These are phyloP conservation scores for Cyanodermella asteris DNA, from an alignment of 2,329 filamentous ascomycete genomes.

Conservation along the genomic window DNA sequence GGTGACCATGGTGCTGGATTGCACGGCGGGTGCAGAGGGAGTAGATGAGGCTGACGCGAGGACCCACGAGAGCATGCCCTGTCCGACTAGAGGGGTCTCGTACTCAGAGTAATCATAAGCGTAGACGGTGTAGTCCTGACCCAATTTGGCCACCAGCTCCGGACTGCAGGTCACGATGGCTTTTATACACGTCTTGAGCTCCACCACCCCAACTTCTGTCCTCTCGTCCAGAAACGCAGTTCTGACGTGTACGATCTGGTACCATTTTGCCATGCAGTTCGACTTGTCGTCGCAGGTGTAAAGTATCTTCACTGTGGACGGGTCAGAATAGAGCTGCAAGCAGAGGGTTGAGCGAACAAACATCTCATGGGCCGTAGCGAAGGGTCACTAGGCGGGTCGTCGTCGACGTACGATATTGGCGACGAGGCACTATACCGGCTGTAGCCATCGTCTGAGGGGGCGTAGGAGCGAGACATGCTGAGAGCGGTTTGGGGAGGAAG, in stretches of 20 bases:
- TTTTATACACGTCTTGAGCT: slow-evolving; percentile 68
- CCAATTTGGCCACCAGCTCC: slow-evolving; percentile 52
- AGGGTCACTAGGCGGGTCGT: slow-evolving; percentile 5
- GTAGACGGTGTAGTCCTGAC: slow-evolving; percentile 86
- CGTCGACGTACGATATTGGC: too few species aligned
- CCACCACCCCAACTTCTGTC: slow-evolving; percentile 65
- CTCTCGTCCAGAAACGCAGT: slow-evolving; percentile 61
- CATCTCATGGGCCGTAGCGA: slow-evolving; percentile 24
- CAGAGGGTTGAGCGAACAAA: slow-evolving; percentile 13
- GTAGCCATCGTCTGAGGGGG: too few species aligned
- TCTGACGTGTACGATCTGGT: slow-evolving; percentile 57
- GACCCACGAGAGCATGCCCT: slow-evolving; percentile 81
- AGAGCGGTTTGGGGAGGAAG: too few species aligned
- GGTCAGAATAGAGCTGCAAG: too few species aligned
- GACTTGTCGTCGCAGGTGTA: slow-evolving; percentile 90
- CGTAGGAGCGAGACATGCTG: too few species aligned
- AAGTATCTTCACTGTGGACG: slow-evolving; percentile 61
- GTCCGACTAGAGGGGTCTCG: slow-evolving; percentile 77
- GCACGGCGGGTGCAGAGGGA: slow-evolving; percentile 31
- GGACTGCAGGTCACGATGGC: slow-evolving; percentile 62
- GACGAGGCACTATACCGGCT: too few species aligned
- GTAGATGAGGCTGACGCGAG: slow-evolving; percentile 39
- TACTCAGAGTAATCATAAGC: slow-evolving; percentile 92
- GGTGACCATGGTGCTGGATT: slow-evolving; percentile 50
- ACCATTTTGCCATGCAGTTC: slow-evolving; percentile 72